Evolutionary conservation across 805 yeast species (phyloP).

Genomic region (Saccharomycopsis schoenii): DNA sequence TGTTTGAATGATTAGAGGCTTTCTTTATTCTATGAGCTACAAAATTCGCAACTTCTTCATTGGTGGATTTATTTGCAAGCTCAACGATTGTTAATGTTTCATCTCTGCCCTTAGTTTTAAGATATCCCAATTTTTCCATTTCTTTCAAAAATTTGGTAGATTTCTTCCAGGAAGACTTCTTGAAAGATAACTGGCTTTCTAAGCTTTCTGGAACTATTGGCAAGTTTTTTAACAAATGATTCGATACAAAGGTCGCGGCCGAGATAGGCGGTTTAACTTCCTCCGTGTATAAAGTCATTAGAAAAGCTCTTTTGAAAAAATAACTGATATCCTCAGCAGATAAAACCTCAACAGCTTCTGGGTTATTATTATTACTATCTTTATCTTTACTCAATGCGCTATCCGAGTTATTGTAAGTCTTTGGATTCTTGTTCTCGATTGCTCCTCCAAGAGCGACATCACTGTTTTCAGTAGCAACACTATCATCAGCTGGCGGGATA

Average conservation of each 20-base stretch:
- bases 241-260: conserved; percentile 68
- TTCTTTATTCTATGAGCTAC: conserved; percentile 47
- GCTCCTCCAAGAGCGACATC: conserved; percentile 4
- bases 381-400: conserved; percentile 2
- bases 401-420: conserved; percentile 7
- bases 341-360: conserved; percentile 23
- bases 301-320: conserved; percentile 59
- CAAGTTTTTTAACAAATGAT: conserved; percentile 58
- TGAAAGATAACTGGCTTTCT: conserved; percentile 43
- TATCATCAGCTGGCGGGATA: not conserved
- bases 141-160: conserved; percentile 75
- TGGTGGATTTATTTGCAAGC: conserved; percentile 35
- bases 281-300: conserved; percentile 56
- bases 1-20: not conserved
- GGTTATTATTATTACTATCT: conserved; percentile 14
- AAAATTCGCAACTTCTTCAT: conserved; percentile 45
- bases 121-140: conserved; percentile 66
- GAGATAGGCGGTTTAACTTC: conserved; percentile 53
- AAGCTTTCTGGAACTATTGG: conserved; percentile 38
- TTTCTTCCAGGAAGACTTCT: conserved; percentile 84
- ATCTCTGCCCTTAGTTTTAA: conserved; percentile 73
- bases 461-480: not conserved
- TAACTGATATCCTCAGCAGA: conserved; percentile 60
- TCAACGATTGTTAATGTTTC: conserved; percentile 61
- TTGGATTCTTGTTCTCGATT: conserved; percentile 14